Evolutionary conservation across 371 early-diverging fungal genomes (phyloP).

Genomic region (Mortierella polycephala): DNA sequence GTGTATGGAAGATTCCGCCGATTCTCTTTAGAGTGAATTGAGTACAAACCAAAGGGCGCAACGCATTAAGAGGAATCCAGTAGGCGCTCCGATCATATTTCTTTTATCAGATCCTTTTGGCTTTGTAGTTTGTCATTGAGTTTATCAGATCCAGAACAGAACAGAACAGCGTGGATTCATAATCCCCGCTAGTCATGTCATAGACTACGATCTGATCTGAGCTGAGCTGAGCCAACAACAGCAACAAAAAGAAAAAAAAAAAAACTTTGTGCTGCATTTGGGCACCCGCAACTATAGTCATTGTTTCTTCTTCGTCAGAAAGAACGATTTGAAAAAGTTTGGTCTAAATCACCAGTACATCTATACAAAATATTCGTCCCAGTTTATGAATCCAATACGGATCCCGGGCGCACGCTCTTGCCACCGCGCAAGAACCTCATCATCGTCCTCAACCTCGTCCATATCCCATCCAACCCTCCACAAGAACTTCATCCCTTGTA

Average conservation of each 20-base stretch:
- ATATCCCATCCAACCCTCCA: slow-evolving; percentile 47
- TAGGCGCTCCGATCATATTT: neutral
- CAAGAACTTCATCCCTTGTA: slow-evolving; percentile 25
- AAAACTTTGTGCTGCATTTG: no score
- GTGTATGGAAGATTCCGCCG: no score
- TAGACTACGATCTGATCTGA: neutral
- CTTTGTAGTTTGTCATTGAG: no score
- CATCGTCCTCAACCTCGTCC: slow-evolving; percentile 9
- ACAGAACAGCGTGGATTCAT: neutral
- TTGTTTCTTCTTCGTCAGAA: no score
- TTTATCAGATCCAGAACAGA: no score
- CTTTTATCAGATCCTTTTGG: slow-evolving; percentile 13
- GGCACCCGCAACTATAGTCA: no score
- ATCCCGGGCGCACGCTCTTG: slow-evolving; percentile 12
- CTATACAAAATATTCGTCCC: slow-evolving; percentile 23
- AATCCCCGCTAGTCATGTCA: neutral
- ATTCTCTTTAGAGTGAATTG: no score
- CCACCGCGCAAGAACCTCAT: slow-evolving; percentile 17
- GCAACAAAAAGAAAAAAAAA: no score
- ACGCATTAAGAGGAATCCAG: no score
- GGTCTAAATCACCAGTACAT: no score
- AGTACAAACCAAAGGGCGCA: neutral
- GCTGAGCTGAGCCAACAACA: no score
- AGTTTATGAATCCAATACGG: slow-evolving; percentile 20
- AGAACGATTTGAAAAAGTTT: neutral